Evolutionary conservation across 495 filamentous ascomycete genomes (phyloP).

Genomic region (Neurospora sp.): DNA sequence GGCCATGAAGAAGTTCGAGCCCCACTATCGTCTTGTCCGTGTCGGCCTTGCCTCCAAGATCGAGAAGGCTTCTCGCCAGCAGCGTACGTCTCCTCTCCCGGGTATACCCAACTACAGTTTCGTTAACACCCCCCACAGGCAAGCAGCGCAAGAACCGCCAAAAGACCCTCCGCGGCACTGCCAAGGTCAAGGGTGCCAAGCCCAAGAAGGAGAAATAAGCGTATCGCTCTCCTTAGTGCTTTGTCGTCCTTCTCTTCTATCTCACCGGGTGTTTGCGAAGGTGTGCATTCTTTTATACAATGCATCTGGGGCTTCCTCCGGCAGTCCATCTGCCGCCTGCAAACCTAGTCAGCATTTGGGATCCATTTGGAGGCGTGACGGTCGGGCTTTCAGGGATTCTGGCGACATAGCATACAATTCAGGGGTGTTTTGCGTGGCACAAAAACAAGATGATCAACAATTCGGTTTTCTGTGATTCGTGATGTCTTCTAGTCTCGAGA

Average conservation of each 20-base stretch:
- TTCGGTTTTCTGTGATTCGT: background rate
- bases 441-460: background rate
- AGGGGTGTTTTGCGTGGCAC: conserved; percentile 14
- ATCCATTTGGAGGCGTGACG: conserved; percentile 24
- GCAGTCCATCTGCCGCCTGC: conserved; percentile 14
- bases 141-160: conserved; percentile 99
- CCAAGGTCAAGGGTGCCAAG: conserved; percentile 78
- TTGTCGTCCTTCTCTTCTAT: conserved; percentile 19
- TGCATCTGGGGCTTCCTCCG: conserved; percentile 16
- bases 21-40: conserved; percentile 89
- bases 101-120: too few relatives aligned
- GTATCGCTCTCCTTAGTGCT: conserved; percentile 16
- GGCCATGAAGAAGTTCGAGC: conserved; percentile 99
- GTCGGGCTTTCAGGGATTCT: conserved; percentile 23
- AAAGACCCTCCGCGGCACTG: conserved; percentile 95
- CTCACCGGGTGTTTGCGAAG: conserved; percentile 14
- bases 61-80: conserved; percentile 94
- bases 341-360: conserved; percentile 12
- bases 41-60: conserved; percentile 84
- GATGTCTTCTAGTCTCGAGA: too few relatives aligned
- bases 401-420: conserved; percentile 28
- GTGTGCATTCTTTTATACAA: conserved; percentile 24
- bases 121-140: conserved; percentile 53
- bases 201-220: conserved; percentile 63
- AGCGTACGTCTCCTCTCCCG: conserved; percentile 70